These are phyloP conservation scores for Oryza brachyantha DNA, from an alignment of 176 grass and related monocot species.

Conservation along the genomic window DNA sequence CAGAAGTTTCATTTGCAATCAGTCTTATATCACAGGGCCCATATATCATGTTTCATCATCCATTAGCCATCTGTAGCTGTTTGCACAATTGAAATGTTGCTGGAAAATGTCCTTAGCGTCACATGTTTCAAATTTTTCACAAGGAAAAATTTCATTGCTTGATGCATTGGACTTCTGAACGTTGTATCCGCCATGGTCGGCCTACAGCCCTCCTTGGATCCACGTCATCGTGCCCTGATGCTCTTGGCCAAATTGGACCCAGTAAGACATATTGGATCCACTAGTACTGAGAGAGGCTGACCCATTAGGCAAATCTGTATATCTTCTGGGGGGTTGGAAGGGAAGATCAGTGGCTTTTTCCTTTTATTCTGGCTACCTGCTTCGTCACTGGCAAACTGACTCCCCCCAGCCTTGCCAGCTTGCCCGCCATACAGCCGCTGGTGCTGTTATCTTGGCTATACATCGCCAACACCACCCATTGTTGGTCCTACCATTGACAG, in stretches of 20 bases:
- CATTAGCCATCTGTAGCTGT: neutral
- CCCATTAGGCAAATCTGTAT: neutral
- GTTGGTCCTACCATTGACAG: neutral
- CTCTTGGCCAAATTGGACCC: neutral
- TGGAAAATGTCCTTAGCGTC: too few relatives aligned
- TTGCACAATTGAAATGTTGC: too few relatives aligned
- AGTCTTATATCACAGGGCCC: neutral
- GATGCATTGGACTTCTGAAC: too few relatives aligned
- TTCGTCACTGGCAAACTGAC: neutral
- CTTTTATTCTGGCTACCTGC: too few relatives aligned
- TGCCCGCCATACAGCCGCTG: neutral
- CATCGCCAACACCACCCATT: neutral
- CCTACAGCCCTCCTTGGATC: neutral
- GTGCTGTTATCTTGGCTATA: neutral
- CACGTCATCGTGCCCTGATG: neutral
- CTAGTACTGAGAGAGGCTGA: neutral
- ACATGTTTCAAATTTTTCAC: too few relatives aligned
- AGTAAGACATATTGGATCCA: neutral
- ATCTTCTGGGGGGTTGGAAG: neutral
- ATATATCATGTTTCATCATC: neutral
- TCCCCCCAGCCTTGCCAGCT: neutral
- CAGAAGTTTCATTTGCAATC: conserved; percentile 7
- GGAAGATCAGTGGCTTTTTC: too few relatives aligned
- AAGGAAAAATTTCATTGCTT: too few relatives aligned
- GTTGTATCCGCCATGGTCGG: too few relatives aligned